These are phyloP conservation scores for Uncinocarpus reesii DNA, from an alignment of 2,329 filamentous ascomycete genomes.

Conservation along the genomic window DNA sequence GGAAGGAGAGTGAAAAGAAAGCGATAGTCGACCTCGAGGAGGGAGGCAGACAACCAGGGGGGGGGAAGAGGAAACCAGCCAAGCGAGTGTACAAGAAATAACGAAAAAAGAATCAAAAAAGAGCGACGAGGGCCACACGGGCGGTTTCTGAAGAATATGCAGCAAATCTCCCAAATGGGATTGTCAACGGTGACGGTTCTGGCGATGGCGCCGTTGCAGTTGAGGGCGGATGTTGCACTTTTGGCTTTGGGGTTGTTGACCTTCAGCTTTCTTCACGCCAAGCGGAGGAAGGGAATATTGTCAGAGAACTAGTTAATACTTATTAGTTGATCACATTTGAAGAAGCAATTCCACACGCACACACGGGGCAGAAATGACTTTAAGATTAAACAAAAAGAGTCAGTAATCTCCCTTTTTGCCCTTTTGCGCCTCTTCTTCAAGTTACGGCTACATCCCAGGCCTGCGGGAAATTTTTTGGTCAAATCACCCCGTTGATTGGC, in stretches of 20 bases:
- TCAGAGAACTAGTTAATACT: neutral
- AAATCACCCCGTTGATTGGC: neutral
- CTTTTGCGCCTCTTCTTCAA: neutral
- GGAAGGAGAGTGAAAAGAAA: neutral
- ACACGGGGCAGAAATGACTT: no score
- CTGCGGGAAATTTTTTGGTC: no score
- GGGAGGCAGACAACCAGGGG: neutral
- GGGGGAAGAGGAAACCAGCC: neutral
- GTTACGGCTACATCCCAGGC: no score
- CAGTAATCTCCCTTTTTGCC: neutral
- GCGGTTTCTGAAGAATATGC: no score
- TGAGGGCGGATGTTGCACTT: neutral
- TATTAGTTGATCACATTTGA: no score
- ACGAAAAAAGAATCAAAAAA: neutral
- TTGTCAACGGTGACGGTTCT: no score
- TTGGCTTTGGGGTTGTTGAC: neutral
- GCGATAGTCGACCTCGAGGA: neutral
- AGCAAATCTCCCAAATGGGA: no score
- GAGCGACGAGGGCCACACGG: neutral
- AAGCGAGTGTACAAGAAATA: no score
- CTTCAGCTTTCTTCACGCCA: constrained; percentile 1
- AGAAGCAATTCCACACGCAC: no score
- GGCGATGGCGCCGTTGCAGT: no score
- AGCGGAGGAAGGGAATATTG: neutral
- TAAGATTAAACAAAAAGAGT: no score